Evolutionary conservation across 805 yeast species (phyloP).

Genomic region (Maudiozyma saulgeensis): DNA sequence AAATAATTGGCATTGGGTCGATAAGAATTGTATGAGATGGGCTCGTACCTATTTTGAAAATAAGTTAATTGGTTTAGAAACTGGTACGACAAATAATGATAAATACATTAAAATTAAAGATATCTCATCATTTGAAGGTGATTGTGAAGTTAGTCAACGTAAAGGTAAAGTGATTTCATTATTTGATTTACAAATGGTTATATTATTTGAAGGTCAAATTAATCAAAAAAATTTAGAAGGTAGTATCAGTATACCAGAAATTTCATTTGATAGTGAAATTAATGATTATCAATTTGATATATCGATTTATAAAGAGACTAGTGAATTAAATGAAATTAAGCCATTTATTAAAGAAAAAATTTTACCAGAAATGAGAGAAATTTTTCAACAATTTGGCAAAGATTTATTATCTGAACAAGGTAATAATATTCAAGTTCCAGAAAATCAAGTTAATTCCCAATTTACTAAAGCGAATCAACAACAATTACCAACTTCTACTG

Average conservation of each 20-base stretch:
- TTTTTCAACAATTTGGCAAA: conserved; percentile 57
- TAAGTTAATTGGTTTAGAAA: conserved; percentile 42
- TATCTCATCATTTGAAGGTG: conserved; percentile 65
- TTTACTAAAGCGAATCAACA: conserved; percentile 45
- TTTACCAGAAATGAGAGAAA: conserved; percentile 58
- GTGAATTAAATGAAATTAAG: conserved; percentile 44
- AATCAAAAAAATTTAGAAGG: conserved; percentile 47
- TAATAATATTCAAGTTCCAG: conserved; percentile 77
- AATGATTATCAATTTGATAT: conserved; percentile 83
- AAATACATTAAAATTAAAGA: conserved; percentile 28
- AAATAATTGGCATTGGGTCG: conserved; percentile 99
- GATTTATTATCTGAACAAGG: conserved; percentile 73
- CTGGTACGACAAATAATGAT: conserved; percentile 19
- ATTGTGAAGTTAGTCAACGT: conserved; percentile 92
- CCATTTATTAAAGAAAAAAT: conserved; percentile 44
- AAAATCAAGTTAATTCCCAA: conserved; percentile 49
- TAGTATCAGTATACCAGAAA: conserved; percentile 75
- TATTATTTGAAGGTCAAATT: conserved; percentile 46
- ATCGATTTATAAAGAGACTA: conserved; percentile 46
- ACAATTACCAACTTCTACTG: background rate
- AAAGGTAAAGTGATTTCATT: conserved; percentile 92
- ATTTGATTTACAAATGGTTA: conserved; percentile 65
- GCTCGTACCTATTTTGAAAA: conserved; percentile 64
- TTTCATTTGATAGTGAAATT: conserved; percentile 82
- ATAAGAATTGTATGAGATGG: conserved; percentile 93